These are phyloP conservation scores for Talaromyces piceae DNA, from an alignment of 2,329 filamentous ascomycete genomes.

Conservation along the genomic window DNA sequence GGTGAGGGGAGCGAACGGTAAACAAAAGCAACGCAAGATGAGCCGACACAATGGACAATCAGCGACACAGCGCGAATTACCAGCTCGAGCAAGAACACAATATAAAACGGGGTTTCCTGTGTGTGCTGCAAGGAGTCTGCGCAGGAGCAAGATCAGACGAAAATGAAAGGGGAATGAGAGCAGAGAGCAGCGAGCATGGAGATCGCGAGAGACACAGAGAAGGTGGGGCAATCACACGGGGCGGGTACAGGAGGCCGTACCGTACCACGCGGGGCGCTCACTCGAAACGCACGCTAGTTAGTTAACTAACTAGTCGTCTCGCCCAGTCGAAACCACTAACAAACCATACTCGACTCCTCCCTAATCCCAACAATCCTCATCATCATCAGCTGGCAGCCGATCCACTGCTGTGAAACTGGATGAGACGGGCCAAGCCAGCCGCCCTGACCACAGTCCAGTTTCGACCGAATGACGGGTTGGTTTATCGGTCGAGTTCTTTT, in stretches of 20 bases:
- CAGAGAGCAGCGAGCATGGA: not conserved
- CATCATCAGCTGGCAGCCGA: too few relatives aligned
- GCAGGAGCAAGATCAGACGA: constrained; percentile 2
- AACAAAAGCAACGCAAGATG: constrained; percentile 4
- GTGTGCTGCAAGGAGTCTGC: not conserved
- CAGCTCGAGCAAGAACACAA: constrained; percentile 2
- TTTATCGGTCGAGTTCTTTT: too few relatives aligned
- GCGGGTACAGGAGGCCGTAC: not conserved
- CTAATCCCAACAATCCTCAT: too few relatives aligned
- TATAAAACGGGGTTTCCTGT: too few relatives aligned
- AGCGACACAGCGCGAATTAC: not conserved
- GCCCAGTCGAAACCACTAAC: too few relatives aligned
- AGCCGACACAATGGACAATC: not conserved
- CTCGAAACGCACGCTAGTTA: not conserved
- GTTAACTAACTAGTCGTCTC: too few relatives aligned
- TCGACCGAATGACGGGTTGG: too few relatives aligned
- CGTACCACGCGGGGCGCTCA: not conserved
- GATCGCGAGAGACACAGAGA: not conserved
- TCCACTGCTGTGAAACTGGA: too few relatives aligned
- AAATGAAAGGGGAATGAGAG: constrained; percentile 8
- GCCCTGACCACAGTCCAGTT: too few relatives aligned
- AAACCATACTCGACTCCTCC: too few relatives aligned
- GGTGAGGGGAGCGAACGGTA: not conserved
- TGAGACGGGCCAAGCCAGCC: too few relatives aligned
- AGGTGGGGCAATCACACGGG: constrained; percentile 12